phyloP scores from a whole-genome alignment of 495 filamentous ascomycete species.

The Recurvomyces mirabilis region DNA sequence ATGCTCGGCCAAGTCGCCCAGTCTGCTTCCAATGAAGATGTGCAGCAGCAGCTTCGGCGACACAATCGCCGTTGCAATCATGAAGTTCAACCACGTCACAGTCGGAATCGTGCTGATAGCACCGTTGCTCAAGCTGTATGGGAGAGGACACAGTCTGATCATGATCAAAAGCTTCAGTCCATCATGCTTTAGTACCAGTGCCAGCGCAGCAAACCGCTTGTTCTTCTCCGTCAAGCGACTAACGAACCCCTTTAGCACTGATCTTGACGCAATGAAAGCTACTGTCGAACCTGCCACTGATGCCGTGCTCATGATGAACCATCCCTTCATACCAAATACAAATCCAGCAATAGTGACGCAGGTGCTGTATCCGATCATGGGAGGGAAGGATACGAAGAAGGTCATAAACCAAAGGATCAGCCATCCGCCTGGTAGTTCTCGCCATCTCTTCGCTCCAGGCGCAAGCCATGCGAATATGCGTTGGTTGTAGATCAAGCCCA shows the following conservation, averaged over 20 bases:
- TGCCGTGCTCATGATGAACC: constrained; percentile 71
- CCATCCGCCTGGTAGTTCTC: constrained; percentile 57
- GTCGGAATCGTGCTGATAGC: constrained; percentile 89
- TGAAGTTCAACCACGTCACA: constrained; percentile 64
- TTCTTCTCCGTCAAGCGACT: constrained; percentile 69
- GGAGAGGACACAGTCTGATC: constrained; percentile 86
- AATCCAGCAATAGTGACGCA: constrained; percentile 81
- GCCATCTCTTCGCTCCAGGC: constrained; percentile 63
- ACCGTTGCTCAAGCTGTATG: constrained; percentile 90
- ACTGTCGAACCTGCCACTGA: constrained; percentile 65
- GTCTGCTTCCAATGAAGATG: constrained; percentile 73
- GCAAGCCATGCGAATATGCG: constrained; percentile 60
- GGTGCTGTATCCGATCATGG: constrained; percentile 80
- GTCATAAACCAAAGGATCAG: constrained; percentile 67
- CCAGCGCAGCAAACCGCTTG: constrained; percentile 60
- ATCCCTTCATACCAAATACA: constrained; percentile 88
- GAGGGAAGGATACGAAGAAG: constrained; percentile 75
- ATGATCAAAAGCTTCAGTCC: constrained; percentile 81
- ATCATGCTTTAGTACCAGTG: constrained; percentile 63
- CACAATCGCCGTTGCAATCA: constrained; percentile 63
- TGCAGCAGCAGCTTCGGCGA: constrained; percentile 83
- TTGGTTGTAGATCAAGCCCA: constrained; percentile 66
- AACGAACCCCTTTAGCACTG: constrained; percentile 65
- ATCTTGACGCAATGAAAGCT: constrained; percentile 69
- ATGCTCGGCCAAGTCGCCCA: constrained; percentile 58